Evolutionary conservation across 2,329 filamentous ascomycete genomes (phyloP), one percentile per base, ranked within the genome.

Genomic region (Microdochium trichocladiopsis): DNA sequence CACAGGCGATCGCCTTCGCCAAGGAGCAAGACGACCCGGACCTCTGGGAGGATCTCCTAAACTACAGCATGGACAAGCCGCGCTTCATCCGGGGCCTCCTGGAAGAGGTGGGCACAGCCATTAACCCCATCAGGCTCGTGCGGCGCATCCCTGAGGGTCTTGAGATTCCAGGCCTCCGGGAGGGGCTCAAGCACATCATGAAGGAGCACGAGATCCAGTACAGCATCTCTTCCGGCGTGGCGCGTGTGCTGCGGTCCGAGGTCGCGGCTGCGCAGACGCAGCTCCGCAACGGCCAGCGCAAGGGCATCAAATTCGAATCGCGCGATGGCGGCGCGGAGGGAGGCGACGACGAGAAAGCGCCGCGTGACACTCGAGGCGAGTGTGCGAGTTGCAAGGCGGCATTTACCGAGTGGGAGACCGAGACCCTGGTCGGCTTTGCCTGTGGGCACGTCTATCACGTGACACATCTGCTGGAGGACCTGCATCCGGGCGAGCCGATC

Each of bases 11-110:
- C 59, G 81, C 87, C 1, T 99, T 99, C 63, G 92, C 91, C 51
- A 96, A 96, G 67, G 87, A 92, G 56, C 91, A 97, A 64, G 86
- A 94, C 57, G 92, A 96, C 61, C 84, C 86, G 0, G 92, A 96
- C 60, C 78, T 99, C 0, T 99, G 94, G 94, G 88, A 96, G 57
- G 92, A 97, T 63, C 77, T 99, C 8, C 80, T 99, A 5, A 84
- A 93, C 60, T 97, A 97, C 68, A 93, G 88, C 55, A 97, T 99
- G 94, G 91, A 96, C 71, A 96, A 96, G 64, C 94, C 94, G 1
- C 83, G 83, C 41, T 99, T 99, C 71, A 97, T 99, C 59, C 86
- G 90, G 12, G 92, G 89, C 0, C 75, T 99, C 3, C 81, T 99
- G 0, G 90, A 96, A 62, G 90, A 97, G 71, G 93, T 96, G 1